These are phyloP conservation scores for Blastocystis sp. DNA, from an alignment of 352 stramenopile genomes.

Conservation along the genomic window DNA sequence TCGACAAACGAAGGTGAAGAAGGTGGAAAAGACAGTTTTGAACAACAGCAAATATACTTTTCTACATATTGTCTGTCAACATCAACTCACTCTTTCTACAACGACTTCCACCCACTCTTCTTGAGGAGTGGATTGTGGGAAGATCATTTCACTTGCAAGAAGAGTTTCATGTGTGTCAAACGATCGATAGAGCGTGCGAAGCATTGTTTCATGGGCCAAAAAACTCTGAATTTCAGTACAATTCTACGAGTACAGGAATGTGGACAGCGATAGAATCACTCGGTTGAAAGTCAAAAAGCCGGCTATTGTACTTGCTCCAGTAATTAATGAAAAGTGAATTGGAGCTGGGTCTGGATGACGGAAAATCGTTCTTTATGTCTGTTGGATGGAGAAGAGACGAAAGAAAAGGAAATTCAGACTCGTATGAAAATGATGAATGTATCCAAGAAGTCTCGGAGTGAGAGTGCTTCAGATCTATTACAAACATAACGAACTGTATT, in stretches of 20 bases:
- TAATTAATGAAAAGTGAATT: neutral
- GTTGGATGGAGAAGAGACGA: neutral
- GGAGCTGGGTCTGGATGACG: too few species aligned
- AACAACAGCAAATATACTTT: neutral
- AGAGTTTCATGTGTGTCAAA: neutral
- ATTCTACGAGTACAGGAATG: neutral
- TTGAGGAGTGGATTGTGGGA: neutral
- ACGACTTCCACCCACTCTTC: neutral
- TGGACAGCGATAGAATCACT: constrained; percentile 18
- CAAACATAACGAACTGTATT: neutral
- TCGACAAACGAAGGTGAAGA: neutral
- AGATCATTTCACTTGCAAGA: neutral
- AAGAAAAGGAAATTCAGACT: neutral
- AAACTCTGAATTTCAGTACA: neutral
- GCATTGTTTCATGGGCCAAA: neutral
- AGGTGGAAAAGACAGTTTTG: neutral
- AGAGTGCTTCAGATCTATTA: neutral
- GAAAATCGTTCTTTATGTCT: neutral
- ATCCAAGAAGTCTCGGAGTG: neutral
- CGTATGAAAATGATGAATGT: neutral
- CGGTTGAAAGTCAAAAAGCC: neutral
- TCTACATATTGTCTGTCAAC: neutral
- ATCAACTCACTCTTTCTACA: neutral
- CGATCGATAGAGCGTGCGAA: neutral
- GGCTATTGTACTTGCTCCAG: constrained; percentile 43